Evolutionary conservation across 1,284 basidiomycete genomes (phyloP).

Genomic region (Pascua guehoae): DNA sequence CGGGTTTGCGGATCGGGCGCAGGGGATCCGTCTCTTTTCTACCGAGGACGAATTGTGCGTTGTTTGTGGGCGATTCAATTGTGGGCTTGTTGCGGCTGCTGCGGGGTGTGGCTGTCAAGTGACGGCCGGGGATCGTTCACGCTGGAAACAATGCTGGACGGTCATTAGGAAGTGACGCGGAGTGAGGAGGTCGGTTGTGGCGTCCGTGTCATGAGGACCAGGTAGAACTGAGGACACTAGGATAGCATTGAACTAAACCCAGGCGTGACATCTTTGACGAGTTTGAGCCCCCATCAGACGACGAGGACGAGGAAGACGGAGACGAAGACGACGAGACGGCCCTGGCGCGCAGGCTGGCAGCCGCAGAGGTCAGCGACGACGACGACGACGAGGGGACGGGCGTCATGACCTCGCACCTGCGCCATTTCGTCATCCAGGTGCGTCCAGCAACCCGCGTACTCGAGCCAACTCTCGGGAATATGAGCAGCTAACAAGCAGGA

Average conservation of each 20-base stretch:
- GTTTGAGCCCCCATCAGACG: slow-evolving; percentile 64
- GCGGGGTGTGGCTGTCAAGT: neutral
- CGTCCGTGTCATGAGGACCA: no score
- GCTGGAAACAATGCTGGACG: no score
- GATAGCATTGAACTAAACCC: neutral
- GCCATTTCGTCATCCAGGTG: slow-evolving; percentile 96
- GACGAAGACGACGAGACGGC: slow-evolving; percentile 28
- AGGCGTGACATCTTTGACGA: slow-evolving; percentile 70
- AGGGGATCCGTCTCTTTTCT: slow-evolving; percentile 89
- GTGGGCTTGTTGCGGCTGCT: neutral
- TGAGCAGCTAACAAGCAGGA: slow-evolving; percentile 56
- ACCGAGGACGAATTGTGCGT: slow-evolving; percentile 63
- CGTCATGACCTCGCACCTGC: slow-evolving; percentile 78
- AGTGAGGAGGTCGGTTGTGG: no score
- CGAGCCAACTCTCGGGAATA: neutral
- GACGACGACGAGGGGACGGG: slow-evolving; percentile 53
- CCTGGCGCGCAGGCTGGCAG: slow-evolving; percentile 15
- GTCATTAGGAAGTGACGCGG: no score
- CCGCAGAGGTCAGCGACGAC: slow-evolving; percentile 52
- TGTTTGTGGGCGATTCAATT: no score
- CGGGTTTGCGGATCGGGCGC: slow-evolving; percentile 93
- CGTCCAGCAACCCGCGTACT: slow-evolving; percentile 13
- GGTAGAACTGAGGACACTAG: no score
- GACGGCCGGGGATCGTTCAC: no score
- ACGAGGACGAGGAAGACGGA: slow-evolving; percentile 51